Base-by-base conservation (phyloP, 139 green algal genomes). In the Volvox reticuliferus region DNA sequence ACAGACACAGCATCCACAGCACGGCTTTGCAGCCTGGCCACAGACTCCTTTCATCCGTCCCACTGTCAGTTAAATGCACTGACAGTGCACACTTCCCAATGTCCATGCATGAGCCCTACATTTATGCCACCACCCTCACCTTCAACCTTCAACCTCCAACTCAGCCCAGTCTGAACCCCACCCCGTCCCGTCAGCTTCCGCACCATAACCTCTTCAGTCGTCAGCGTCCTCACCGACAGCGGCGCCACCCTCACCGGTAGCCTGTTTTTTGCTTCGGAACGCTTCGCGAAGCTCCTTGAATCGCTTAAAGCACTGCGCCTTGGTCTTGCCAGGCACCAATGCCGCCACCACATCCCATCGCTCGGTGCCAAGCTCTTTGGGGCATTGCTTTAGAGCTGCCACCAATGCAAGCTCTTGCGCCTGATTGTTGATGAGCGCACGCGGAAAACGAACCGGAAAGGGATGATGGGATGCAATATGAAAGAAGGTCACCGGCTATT, bases 341-440 rank as follows among this genome's bases (percentile, higher is more conserved):
- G 87, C 84, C 12, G 96, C 92, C 26, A 99, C 94, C 17, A 88
- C 79, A 21, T 96, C 95, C 97, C 97, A 99, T 37, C 94, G 88
- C 88, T 91, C 78, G 62, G 89, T 35, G 13, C 77, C 86, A 89
- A 96, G 50, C 79, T 99, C 97, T 86, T 99, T 99, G 30, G 94
- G 93, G 84, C 97, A 95, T 63, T 93, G 84, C 95, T 99, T 99
- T 20, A 99, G 91, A 5, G 98, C 98, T 88, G 98, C 96, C 55
- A 99, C 97, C 62, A 99, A 93, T 0, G 95, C 96, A 67, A 98
- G 84, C 93, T 98, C 95, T 93, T 99, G 96, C 80, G 91, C 96
- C 75, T 90, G 86, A 2, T 68, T 26, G 85, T 73, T 55, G 44
- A 55, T 55, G 44, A 5, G 44, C 5, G 44, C 44, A 55, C 44